Evolutionary conservation across 2,329 filamentous ascomycete genomes (phyloP).

Genomic region (Hypoxylon sp.): DNA sequence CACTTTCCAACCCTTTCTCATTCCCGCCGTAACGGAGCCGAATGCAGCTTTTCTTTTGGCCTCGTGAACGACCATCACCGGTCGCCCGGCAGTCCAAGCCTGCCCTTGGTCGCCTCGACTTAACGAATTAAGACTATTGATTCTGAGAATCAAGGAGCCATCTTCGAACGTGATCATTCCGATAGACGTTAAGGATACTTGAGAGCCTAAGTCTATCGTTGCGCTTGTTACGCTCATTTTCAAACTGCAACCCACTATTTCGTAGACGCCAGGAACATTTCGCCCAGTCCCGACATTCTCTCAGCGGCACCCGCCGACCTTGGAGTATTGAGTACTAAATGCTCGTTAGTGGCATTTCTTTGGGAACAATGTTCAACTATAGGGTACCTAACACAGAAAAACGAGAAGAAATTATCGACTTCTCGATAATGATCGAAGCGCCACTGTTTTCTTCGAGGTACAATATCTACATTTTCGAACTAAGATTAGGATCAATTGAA

Average conservation of each 20-base stretch:
- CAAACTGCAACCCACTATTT: background rate
- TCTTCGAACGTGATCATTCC: constrained; percentile 15
- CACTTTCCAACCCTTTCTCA: constrained; percentile 34
- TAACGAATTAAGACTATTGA: constrained; percentile 11
- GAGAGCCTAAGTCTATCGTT: background rate
- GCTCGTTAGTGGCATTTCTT: background rate
- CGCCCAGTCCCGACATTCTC: constrained; percentile 2
- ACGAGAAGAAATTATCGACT: constrained; percentile 1
- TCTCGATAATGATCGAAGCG: constrained; percentile 8
- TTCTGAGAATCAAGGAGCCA: constrained; percentile 4
- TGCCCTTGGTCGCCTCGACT: constrained; percentile 18
- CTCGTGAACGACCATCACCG: constrained; percentile 26
- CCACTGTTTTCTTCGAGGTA: constrained; percentile 7
- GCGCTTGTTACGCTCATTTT: background rate
- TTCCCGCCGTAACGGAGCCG: constrained; percentile 47
- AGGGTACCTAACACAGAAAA: no score
- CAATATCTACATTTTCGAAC: background rate
- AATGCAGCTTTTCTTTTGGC: constrained; percentile 32
- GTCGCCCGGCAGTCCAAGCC: constrained; percentile 20
- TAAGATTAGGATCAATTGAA: constrained; percentile 3
- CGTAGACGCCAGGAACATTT: constrained; percentile 4
- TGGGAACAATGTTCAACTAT: background rate
- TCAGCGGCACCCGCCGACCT: constrained; percentile 14
- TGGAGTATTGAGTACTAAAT: background rate
- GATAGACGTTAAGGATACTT: constrained; percentile 11